Evolutionary conservation across 441 rosid genomes (phyloP), one percentile per base, ranked within the genome.

Genomic region (Breynia disticha): DNA sequence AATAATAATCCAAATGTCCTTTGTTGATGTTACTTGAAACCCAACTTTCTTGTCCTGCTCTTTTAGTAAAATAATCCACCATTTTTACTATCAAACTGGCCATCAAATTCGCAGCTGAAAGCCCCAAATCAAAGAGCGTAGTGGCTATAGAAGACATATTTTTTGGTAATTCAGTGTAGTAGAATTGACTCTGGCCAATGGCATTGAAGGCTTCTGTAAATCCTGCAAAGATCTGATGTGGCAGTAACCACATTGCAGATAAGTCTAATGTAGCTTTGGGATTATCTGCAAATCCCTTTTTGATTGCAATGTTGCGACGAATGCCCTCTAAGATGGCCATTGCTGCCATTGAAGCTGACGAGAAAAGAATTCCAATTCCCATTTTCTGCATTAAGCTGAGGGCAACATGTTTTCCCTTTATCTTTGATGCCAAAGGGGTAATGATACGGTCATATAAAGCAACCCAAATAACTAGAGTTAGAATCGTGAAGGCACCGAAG

Each of bases 211-310:
- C 84, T 51, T 69, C 82, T 0, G 76, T 69, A 6, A 84, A 17
- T 16, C 93, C 90, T 11, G 50, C 22, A 2, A 79, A 43, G 35
- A 69, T 18, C 48, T 64, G 14, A 56, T 63, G 54, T 19, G 79
- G 81, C 18, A 80, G 15, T 20, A 80, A 28, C 89, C 93, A 87
- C 68, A 76, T 61, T 4, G 76, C 89, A 0, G 93, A 82, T 63
- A 79, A 67, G 54, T 56, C 24, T 24, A 63, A 56, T 0, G 37
- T 39, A 7, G 63, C 80, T 1, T 49, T 54, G 0, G 70, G 75
- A 49, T 66, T 42, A 46, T 72, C 79, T 1, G 59, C 61, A 15
- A 59, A 24, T 21, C 79, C 79, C 57, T 70, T 48, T 11, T 17
- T n/a, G 43, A 71, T 45, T 4, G 70, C 72, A 20, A 43, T 62